Base-by-base conservation (phyloP, 2,329 filamentous ascomycete species). In the Alternaria arbusti region DNA sequence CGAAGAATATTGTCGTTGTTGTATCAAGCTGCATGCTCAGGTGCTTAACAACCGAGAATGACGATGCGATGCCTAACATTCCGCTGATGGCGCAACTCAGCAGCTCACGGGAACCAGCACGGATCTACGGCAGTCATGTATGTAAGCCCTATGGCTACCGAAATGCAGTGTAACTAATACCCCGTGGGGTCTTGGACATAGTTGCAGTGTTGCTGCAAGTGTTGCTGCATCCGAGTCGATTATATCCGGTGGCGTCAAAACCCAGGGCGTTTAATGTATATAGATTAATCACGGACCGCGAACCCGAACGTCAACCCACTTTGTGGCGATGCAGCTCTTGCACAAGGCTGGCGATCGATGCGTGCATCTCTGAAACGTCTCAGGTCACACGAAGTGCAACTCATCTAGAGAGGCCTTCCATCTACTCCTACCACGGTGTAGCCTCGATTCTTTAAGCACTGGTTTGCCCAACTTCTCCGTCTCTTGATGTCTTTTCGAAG, bases 261-360 rank as follows among this genome's bases (percentile, higher is more conserved):
- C n/a, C 45, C 55, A 44, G 22, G n/a, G 44, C 55, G 59, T 52
- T 44, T 63, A 65, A 67, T 65, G 32, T 50, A 40, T 50, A 63
- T 61, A 66, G 49, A 67, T 67, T 67, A 60, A 51, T 47, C 25
- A 57, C 65, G 65, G 65, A 54, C 65, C 65, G 63, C 36, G 5
- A 20, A 60, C 56, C 62, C 65, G 65, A 67, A 58, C 43, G 51
- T 58, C 40, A 49, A 63, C 46, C 36, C 47, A 51, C 20, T n/a
- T 59, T 20, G 13, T 17, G 20, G 45, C 44, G 36, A 28, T 45
- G 54, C 28, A 17, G n/a, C 30, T 28, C 30, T 46, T 23, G 20
- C 40, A 58, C 20, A 49, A 58, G 46, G 28, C 59, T 52, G 26
- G 50, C 12, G 11, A 11, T 47, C 20, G 22, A 9, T 47, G 46